Evolutionary conservation across 108 stramenopile genomes (phyloP).

Genomic region (Cylindrotheca fusiformis): DNA sequence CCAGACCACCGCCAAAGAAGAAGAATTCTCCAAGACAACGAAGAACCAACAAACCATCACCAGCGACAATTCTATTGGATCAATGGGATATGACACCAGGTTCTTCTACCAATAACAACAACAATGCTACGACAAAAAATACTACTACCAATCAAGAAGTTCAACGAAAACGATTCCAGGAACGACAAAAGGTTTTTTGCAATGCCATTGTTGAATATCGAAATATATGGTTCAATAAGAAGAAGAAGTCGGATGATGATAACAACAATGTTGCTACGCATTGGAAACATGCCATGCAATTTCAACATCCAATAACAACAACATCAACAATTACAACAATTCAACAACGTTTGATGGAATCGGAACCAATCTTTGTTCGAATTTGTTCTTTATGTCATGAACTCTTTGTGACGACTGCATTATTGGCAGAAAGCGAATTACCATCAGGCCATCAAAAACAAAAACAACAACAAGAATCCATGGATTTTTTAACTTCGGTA

Average conservation of each 20-base stretch:
- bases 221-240: conserved; percentile 1
- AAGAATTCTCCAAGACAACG: too few relatives aligned
- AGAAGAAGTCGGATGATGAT: background rate
- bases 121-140: too few relatives aligned
- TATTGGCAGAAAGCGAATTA: conserved; percentile 7
- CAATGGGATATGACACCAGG: background rate
- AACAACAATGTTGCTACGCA: background rate
- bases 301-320: conserved; percentile 1
- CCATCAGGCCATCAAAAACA: background rate
- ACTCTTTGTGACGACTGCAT: conserved; percentile 10
- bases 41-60: background rate
- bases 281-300: background rate
- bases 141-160: background rate
- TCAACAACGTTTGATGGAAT: conserved; percentile 4
- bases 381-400: conserved; percentile 19
- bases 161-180: conserved; percentile 1
- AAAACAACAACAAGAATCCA: conserved; percentile 7
- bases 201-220: conserved; percentile 1
- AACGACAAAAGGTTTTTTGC: conserved; percentile 3
- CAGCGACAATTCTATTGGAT: background rate
- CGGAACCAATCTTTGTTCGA: conserved; percentile 15
- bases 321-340: background rate
- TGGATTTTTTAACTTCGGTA: conserved; percentile 1
- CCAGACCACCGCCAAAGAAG: too few relatives aligned
- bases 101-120: background rate